phyloP scores from a whole-genome alignment of 208 protist species.

The Crithidia brevicula region DNA sequence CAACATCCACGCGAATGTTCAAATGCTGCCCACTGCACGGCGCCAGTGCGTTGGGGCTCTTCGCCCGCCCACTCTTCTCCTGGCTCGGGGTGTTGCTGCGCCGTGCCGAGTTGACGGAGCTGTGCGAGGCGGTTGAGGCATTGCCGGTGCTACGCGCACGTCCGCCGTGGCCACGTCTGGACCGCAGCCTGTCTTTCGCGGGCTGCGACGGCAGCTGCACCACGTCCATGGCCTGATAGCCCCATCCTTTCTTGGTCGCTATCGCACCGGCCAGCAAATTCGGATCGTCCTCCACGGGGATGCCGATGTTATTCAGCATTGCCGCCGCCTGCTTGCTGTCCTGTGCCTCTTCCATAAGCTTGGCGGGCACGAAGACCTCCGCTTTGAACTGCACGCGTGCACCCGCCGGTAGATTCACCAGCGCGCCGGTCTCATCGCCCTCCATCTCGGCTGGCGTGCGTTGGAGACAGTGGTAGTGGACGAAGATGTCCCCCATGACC shows the following conservation, averaged over 20 bases:
- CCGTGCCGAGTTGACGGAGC: not conserved
- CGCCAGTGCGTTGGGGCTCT: not conserved
- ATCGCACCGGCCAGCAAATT: conserved; percentile 25
- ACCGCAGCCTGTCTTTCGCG: not conserved
- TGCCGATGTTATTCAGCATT: conserved; percentile 30
- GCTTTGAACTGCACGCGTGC: conserved; percentile 31
- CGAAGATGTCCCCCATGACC: conserved; percentile 53
- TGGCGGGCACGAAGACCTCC: conserved; percentile 24
- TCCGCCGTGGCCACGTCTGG: not conserved
- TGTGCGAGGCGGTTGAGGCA: not conserved
- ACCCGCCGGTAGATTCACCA: conserved; percentile 22
- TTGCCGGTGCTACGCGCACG: not conserved
- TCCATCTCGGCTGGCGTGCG: conserved; percentile 3
- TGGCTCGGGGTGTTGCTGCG: conserved; percentile 2
- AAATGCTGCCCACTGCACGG: conserved; percentile 2
- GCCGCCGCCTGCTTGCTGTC: conserved; percentile 30
- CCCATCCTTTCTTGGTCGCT: conserved; percentile 27
- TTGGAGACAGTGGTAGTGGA: conserved; percentile 40
- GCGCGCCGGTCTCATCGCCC: not conserved
- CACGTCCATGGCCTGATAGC: conserved; percentile 30
- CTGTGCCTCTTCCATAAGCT: conserved; percentile 23
- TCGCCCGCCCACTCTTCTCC: not conserved
- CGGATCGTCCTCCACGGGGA: conserved; percentile 15
- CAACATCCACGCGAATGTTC: conserved; percentile 3
- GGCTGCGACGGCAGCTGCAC: conserved; percentile 2